phyloP scores from a whole-genome alignment of 164 flowering plant genomes.

The Vitis rupestris region DNA sequence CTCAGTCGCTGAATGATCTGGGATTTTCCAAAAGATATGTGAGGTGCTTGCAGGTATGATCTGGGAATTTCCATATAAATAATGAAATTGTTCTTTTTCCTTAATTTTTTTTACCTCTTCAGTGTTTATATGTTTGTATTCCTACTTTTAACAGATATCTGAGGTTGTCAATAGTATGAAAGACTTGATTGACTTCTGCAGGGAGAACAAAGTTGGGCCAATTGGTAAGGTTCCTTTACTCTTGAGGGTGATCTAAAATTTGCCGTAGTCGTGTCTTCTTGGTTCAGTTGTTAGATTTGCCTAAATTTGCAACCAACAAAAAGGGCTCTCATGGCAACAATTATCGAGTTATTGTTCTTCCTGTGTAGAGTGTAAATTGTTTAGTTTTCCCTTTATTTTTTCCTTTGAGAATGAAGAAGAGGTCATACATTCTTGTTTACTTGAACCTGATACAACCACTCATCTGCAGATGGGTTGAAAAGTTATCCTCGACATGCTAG shows the following conservation, averaged over 20 bases:
- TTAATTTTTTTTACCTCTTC: neutral
- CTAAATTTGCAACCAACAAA: too few species aligned
- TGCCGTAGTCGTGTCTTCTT: too few species aligned
- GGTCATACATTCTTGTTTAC: neutral
- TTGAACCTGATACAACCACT: neutral
- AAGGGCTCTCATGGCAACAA: too few species aligned
- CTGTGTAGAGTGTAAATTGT: neutral
- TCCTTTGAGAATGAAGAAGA: neutral
- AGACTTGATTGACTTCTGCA: slow-evolving; percentile 80
- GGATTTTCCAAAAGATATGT: slow-evolving; percentile 97
- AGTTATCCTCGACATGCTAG: slow-evolving; percentile 62
- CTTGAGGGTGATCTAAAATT: too few species aligned
- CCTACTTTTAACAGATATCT: slow-evolving; percentile 58
- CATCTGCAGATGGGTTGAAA: slow-evolving; percentile 82
- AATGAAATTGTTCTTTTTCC: neutral
- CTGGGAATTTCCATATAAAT: too few species aligned
- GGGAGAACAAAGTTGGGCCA: slow-evolving; percentile 73
- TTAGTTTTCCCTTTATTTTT: neutral
- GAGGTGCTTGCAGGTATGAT: slow-evolving; percentile 84
- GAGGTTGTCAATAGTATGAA: slow-evolving; percentile 97
- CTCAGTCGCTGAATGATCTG: slow-evolving; percentile 85
- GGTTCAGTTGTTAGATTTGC: too few species aligned
- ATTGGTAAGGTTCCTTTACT: slow-evolving; percentile 54
- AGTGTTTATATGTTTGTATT: slow-evolving; percentile 6
- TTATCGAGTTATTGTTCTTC: too few species aligned